phyloP scores from a whole-genome alignment of 2,329 filamentous ascomycete genomes.

The Fusarium subglutinans region DNA sequence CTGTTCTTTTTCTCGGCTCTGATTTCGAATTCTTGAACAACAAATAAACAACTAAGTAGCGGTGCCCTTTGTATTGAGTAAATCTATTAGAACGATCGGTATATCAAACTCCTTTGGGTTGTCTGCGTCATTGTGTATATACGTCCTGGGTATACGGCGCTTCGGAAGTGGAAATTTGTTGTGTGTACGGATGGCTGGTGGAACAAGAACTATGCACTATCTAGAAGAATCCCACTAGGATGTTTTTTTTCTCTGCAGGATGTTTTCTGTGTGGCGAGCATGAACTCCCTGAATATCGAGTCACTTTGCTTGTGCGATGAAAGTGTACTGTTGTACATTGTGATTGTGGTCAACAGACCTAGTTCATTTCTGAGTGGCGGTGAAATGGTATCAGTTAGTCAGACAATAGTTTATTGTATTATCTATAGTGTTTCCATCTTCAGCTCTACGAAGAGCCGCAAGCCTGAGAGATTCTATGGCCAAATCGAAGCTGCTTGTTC shows the following conservation, averaged over 20 bases:
- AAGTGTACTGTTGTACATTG: neutral
- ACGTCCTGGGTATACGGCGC: neutral
- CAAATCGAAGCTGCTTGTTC: no score
- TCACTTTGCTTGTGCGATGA: neutral
- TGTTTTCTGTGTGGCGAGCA: neutral
- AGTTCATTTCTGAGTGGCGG: neutral
- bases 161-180: neutral
- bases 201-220: neutral
- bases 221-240: neutral
- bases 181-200: neutral
- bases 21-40: neutral
- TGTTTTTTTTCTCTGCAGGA: neutral
- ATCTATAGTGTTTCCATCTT: no score
- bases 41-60: neutral
- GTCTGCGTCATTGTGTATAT: neutral
- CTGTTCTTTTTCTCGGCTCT: neutral
- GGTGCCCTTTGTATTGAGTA: neutral
- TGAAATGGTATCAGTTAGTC: neutral
- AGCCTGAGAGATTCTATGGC: no score
- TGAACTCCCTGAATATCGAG: neutral
- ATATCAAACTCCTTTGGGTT: neutral
- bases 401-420: no score
- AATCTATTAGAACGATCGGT: neutral
- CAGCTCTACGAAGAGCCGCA: no score
- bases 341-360: neutral